A percentile compares a stretch with the other conserved stretches of the same genome.
Evolutionary conservation across 371 early-diverging fungal species (phyloP).

Genomic region (Mucor circinelloides): DNA sequence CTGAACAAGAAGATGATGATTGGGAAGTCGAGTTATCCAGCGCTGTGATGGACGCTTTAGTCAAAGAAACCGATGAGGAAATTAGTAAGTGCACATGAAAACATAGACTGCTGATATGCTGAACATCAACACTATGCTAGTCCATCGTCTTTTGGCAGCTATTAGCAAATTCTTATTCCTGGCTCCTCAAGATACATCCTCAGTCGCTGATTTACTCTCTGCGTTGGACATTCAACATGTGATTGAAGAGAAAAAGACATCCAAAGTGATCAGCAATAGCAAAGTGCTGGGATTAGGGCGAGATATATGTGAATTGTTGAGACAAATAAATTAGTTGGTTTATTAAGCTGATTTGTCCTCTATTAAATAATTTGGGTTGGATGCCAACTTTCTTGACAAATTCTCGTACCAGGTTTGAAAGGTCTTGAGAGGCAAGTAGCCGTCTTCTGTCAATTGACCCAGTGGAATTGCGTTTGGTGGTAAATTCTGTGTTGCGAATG

Average conservation of each 20-base stretch:
- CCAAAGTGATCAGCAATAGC: conserved; percentile 20
- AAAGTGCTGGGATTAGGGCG: conserved; percentile 29
- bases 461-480: conserved; percentile 61
- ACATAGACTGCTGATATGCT: not conserved
- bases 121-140: conserved; percentile 6
- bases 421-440: conserved; percentile 69
- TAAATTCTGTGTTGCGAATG: conserved; percentile 66
- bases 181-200: conserved; percentile 32
- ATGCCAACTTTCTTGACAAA: conserved; percentile 59
- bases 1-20: conserved; percentile 64
- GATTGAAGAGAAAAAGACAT: conserved; percentile 32
- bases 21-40: conserved; percentile 71
- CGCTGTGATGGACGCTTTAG: conserved; percentile 62
- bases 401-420: conserved; percentile 89
- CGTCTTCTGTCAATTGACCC: conserved; percentile 48
- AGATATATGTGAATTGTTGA: conserved; percentile 34
- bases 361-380: conserved; percentile 55
- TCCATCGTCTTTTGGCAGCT: conserved; percentile 46
- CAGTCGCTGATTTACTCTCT: conserved; percentile 33
- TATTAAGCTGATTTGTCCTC: conserved; percentile 27
- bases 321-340: conserved; percentile 12
- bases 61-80: conserved; percentile 54
- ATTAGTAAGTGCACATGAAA: conserved; percentile 32
- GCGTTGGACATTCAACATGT: conserved; percentile 37
- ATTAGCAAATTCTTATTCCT: conserved; percentile 47